Evolutionary conservation across 257 asterid species (phyloP), one percentile per base, ranked within the genome.

Genomic region (Linderniella brevidens): DNA sequence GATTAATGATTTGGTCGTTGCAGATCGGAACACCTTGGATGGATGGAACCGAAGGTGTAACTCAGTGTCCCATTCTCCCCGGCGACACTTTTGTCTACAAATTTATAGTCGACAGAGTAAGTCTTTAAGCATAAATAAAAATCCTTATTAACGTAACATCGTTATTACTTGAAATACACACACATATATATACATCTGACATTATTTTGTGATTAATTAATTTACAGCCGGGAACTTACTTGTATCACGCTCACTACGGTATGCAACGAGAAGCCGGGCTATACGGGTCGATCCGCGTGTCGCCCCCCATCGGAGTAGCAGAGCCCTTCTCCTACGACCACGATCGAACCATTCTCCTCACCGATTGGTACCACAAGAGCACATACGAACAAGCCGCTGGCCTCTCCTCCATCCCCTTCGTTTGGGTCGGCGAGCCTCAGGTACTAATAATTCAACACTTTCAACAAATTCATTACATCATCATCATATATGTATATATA

Each of bases 21-120:
- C 68, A 86, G 98, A 72, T 63, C 46, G 94, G 85, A 50, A 74
- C 94, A 15, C 92, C 92, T 8, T 88, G 98, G 98, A 69, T 73
- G 78, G 98, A 88, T 67, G 98, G 98, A 56, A 71, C 95, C 15
- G 95, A 78, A 63, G 98, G 93, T 8, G 93, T 88, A 37, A 88
- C 94, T 0, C 98, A 88, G 19, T 88, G 98, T 52, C 98, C 98
- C 7, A 70, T 80, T 63, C 47, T 74, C 13, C 79, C 98, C 0
- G 95, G 94, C 40, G 94, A 88, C 17, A 84, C 87, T 20, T 80
- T 80, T 43, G 63, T 54, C 0, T 88, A 88, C 92, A 69, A 46
- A 56, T 88, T 80, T 58, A 85, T 74, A 5, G 93, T 88, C 4
- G 95, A 88, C 11, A 74, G 85, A 49, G 98, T 88, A 58, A 68